A percentile compares a stretch with the other conserved stretches of the same genome.
Conservation (phyloP, 2,329 filamentous ascomycete species). For the Tolypocladium ovalisporum region DNA sequence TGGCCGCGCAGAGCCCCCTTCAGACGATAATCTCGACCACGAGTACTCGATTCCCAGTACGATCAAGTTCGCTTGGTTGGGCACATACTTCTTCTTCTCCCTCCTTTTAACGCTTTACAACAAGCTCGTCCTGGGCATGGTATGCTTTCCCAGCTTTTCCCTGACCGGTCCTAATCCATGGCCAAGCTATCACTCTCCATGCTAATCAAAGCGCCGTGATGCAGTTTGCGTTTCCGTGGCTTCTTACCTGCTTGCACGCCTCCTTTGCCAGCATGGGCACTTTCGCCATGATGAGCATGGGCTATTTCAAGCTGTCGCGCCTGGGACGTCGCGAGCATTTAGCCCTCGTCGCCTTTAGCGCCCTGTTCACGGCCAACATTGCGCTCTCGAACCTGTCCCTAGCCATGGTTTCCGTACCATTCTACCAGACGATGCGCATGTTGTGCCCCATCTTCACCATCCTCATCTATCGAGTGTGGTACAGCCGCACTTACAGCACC, state of each 20-base stretch:
- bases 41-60: slow-evolving; percentile 33
- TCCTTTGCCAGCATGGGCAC: slow-evolving; percentile 47
- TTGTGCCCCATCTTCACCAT: slow-evolving; percentile 52
- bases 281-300: slow-evolving; percentile 36
- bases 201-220: not conserved
- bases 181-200: not conserved
- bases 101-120: slow-evolving; percentile 45
- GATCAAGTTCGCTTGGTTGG: slow-evolving; percentile 38
- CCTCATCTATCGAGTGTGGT: slow-evolving; percentile 47
- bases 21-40: slow-evolving; percentile 26
- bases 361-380: slow-evolving; percentile 53
- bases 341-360: slow-evolving; percentile 46
- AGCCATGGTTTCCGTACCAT: slow-evolving; percentile 51
- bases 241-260: slow-evolving; percentile 47
- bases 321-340: slow-evolving; percentile 42
- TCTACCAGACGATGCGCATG: slow-evolving; percentile 54
- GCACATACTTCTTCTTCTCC: slow-evolving; percentile 39
- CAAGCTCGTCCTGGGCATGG: slow-evolving; percentile 43
- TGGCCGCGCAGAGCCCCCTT: slow-evolving; percentile 14
- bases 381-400: slow-evolving; percentile 55
- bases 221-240: slow-evolving; percentile 49
- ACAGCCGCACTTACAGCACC: slow-evolving; percentile 40
- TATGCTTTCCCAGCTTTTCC: slow-evolving; percentile 15
- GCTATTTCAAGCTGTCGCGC: slow-evolving; percentile 40
- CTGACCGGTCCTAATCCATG: not conserved